These are phyloP conservation scores for Gossypium arboreum DNA, from an alignment of 345 rosid species.

Conservation along the genomic window DNA sequence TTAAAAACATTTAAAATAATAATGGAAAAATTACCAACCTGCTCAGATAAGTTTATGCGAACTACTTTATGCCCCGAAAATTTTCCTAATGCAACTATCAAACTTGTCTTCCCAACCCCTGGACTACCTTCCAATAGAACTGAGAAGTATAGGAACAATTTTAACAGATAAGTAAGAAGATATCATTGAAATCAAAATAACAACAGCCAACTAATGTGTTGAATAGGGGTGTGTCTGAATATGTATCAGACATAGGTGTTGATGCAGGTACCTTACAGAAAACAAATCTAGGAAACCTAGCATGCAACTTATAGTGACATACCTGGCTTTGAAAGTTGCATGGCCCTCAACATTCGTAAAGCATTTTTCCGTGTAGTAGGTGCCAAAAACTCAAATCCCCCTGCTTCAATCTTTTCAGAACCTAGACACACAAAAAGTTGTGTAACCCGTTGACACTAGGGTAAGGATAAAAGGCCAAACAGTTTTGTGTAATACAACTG, in stretches of 20 bases:
- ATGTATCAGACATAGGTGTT: neutral
- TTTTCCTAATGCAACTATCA: slow-evolving; percentile 80
- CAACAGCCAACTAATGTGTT: neutral
- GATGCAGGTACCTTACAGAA: neutral
- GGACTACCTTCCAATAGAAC: slow-evolving; percentile 96
- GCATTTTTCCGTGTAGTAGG: slow-evolving; percentile 88
- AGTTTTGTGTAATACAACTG: neutral
- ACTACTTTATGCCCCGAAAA: slow-evolving; percentile 94
- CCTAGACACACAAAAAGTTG: slow-evolving; percentile 33
- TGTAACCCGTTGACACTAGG: neutral
- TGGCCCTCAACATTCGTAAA: slow-evolving; percentile 79
- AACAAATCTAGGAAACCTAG: neutral
- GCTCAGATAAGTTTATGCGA: slow-evolving; percentile 94
- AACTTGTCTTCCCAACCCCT: slow-evolving; percentile 97
- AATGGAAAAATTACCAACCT: slow-evolving; percentile 43
- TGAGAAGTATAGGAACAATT: slow-evolving; percentile 24
- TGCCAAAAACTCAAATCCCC: slow-evolving; percentile 79
- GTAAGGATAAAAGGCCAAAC: neutral
- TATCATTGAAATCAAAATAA: slow-evolving; percentile 9
- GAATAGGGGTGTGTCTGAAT: neutral
- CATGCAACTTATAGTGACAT: slow-evolving; percentile 9
- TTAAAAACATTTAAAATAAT: slow-evolving; percentile 1
- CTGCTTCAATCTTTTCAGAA: slow-evolving; percentile 38
- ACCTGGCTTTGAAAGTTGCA: slow-evolving; percentile 95
- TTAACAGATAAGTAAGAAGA: slow-evolving; percentile 11